Base-by-base conservation (phyloP, 257 asterid species). In the Solanum raphanifolium region DNA sequence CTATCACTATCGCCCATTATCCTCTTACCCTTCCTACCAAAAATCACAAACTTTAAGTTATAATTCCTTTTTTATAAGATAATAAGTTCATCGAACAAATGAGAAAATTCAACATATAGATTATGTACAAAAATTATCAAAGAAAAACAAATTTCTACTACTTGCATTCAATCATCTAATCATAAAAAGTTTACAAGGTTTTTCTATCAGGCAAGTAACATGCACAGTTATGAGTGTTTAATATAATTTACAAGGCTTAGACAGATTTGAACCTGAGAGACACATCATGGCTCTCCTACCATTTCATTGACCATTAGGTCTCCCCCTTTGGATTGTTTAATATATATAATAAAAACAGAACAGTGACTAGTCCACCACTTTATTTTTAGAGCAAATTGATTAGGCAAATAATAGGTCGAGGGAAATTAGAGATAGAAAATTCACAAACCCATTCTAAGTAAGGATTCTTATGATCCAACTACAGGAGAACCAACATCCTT, bases 1-100 rank as follows among this genome's bases (percentile, higher is more conserved):
- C 96, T 92, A 89, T 96, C 99, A 86, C 95, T 94, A 25, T 92
- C 95, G 23, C 85, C 95, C 83, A 94, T 12, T 89, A 87, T 92
- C 89, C 93, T 92, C 95, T 95, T 96, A 83, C 99, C 98, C 91
- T 88, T 31, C 99, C 99, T 96, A 88, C 74, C 60, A 88, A 87
- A 89, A 69, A 38, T 18, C 69, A 81, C 68, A 81, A 81, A 25
- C 68, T 48, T 16, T 15, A 27, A 79, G 68, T 81, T 16, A 81
- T 46, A 15, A 43, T 16, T 46, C 85, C 85, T 2, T 81, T 41
- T 81, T 29, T 27, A 46, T 5, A 46, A 46, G 69, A 25, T 29
- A 81, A 46, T 9, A 81, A 46, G 65, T 27, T 81, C 11, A 29
- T 16, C 32, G 29, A 48, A 81, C 23, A 46, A 27, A 29, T 29